Base-by-base conservation (phyloP, 208 protist species). In the Vickermania ingenoplastis region DNA sequence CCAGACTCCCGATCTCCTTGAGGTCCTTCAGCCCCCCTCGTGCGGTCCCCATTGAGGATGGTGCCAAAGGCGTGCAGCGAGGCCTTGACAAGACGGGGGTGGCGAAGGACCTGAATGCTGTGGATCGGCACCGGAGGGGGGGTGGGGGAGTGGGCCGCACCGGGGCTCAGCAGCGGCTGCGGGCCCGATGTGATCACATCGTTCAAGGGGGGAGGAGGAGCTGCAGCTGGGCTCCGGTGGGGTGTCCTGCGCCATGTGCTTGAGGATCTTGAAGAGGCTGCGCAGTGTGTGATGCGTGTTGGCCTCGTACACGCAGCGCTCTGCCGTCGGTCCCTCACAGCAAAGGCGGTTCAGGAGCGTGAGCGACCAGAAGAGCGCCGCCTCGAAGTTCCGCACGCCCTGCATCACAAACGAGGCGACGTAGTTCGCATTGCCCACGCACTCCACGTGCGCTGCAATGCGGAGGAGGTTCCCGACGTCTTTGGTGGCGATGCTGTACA, bases 291-390 rank as follows among this genome's bases (percentile, higher is more conserved):
- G 71, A 27, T 45, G 36, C 36, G 36, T 45, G 36, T 45, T 45
- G 7, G 36, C 36, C 36, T 45, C 36, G 17, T 45, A 45, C 11
- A 45, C 17, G 36, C 36, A 45, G 17, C 36, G 36, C 7, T 45
- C 36, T 45, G 36, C 36, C 36, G 17, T 45, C 7, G 36, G 36
- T n/a, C 36, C 36, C 36, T 45, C 36, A 45, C 36, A n/a, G 36
- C 36, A 45, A 7, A 45, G 30, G 23, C 76, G 71, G 53, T 83
- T 63, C 30, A 78, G 51, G 36, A 83, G 27, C 3, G 59, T 68
- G 2, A 73, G 57, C 24, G 64, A 72, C 76, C 76, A 83, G 25
- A 83, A 67, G 41, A 75, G 48, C 49, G 73, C 61, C 41, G 71
- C 41, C 57, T 79, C 72, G 3, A 83, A 54, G 5, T 73, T 67